phyloP scores from a whole-genome alignment of 108 stramenopile species.

The Pseudonitzschia multiseries region DNA sequence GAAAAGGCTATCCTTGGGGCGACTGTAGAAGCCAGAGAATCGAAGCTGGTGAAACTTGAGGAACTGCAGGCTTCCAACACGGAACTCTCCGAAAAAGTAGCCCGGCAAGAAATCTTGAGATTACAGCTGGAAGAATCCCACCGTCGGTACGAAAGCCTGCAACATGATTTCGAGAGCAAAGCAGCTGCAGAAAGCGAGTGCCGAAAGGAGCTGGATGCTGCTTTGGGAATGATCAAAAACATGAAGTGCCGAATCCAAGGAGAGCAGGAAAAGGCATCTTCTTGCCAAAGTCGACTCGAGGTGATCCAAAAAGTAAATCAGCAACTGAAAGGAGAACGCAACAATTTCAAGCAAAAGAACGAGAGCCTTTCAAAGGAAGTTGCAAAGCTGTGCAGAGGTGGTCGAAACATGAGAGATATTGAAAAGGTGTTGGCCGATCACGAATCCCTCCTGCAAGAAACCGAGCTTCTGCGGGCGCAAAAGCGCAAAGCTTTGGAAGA shows the following conservation, averaged over 20 bases:
- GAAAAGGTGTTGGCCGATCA: conserved; percentile 54
- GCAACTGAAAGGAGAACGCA: conserved; percentile 71
- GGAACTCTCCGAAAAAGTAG: conserved; percentile 29
- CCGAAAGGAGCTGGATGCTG: conserved; percentile 43
- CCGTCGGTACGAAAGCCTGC: conserved; percentile 18
- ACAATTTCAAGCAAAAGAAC: conserved; percentile 66
- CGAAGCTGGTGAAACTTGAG: conserved; percentile 54
- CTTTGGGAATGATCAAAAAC: conserved; percentile 34
- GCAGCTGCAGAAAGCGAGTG: conserved; percentile 39
- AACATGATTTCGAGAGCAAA: conserved; percentile 30
- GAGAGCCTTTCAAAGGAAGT: conserved; percentile 79
- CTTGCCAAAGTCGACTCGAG: conserved; percentile 34
- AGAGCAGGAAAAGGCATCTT: conserved; percentile 31
- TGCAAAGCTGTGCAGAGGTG: conserved; percentile 43
- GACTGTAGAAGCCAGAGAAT: conserved; percentile 75
- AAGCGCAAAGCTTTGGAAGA: conserved; percentile 59
- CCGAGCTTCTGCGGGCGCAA: conserved; percentile 50
- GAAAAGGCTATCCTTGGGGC: conserved; percentile 79
- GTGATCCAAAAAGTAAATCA: conserved; percentile 46
- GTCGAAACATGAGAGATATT: conserved; percentile 45
- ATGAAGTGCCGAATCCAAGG: conserved; percentile 27
- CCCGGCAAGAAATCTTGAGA: conserved; percentile 30
- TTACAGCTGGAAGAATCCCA: conserved; percentile 30
- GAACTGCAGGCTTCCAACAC: conserved; percentile 38
- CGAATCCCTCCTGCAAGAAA: conserved; percentile 44